Evolutionary conservation across 495 filamentous ascomycete genomes (phyloP).

Genomic region (Parathielavia appendiculata): DNA sequence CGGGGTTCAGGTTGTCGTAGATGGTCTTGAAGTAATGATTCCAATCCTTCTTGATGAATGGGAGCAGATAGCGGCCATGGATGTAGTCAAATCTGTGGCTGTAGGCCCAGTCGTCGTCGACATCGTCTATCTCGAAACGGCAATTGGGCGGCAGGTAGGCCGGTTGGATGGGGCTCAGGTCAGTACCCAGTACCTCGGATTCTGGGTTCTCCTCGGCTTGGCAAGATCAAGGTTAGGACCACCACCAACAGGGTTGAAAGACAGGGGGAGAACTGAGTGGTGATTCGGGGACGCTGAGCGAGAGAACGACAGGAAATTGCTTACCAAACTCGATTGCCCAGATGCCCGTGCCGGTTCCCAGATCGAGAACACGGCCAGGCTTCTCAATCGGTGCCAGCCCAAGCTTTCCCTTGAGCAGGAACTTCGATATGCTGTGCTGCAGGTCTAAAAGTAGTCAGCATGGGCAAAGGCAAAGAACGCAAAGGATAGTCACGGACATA

Average conservation of each 20-base stretch:
- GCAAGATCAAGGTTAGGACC: background rate
- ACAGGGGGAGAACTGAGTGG: no score
- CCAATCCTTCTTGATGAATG: conserved; percentile 19
- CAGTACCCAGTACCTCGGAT: conserved; percentile 38
- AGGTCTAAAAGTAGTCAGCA: conserved; percentile 33
- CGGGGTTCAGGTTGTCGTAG: conserved; percentile 42
- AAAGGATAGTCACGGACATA: conserved; percentile 17
- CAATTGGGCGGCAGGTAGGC: conserved; percentile 42
- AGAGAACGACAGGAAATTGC: background rate
- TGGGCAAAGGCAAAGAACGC: background rate
- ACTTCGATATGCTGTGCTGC: conserved; percentile 44
- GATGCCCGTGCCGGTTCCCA: conserved; percentile 43
- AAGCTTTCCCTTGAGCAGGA: conserved; percentile 40
- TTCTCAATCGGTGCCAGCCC: conserved; percentile 40
- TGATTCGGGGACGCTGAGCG: no score
- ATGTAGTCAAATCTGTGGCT: conserved; percentile 45
- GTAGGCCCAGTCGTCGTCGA: conserved; percentile 48
- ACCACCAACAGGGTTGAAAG: background rate
- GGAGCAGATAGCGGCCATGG: conserved; percentile 30
- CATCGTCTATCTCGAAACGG: conserved; percentile 46
- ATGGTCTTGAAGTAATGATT: conserved; percentile 39
- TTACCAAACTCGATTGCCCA: conserved; percentile 42
- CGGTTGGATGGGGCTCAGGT: conserved; percentile 48
- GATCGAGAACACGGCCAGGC: conserved; percentile 39
- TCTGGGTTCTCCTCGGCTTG: conserved; percentile 22